A percentile compares a stretch with the other conserved stretches of the same genome.
These are phyloP conservation scores for Lindgomyces ingoldianus DNA, from an alignment of 495 filamentous ascomycete genomes.

Conservation along the genomic window DNA sequence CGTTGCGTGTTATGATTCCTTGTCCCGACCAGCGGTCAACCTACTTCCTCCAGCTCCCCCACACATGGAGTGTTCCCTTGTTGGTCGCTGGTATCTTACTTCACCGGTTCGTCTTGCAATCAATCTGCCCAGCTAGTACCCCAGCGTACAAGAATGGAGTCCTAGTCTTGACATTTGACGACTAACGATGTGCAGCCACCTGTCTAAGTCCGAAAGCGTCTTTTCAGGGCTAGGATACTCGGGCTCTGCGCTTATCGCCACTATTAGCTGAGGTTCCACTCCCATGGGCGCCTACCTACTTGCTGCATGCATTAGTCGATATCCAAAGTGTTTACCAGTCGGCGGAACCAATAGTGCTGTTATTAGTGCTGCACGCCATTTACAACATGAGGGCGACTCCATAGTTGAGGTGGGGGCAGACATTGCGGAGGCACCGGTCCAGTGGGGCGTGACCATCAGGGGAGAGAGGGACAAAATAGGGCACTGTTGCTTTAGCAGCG, in stretches of 20 bases:
- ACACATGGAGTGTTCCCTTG: constrained; percentile 18
- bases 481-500: constrained; percentile 20
- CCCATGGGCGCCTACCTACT: constrained; percentile 1
- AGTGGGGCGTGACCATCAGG: constrained; percentile 21
- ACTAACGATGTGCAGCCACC: background rate
- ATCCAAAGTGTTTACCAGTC: constrained; percentile 8
- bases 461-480: constrained; percentile 1
- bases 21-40: constrained; percentile 14
- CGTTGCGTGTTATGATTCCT: constrained; percentile 15
- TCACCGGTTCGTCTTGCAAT: constrained; percentile 30
- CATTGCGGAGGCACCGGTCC: background rate
- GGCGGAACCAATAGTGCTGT: constrained; percentile 27
- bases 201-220: background rate
- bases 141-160: constrained; percentile 2
- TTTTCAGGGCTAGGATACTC: constrained; percentile 14
- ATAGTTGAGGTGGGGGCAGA: background rate
- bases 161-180: background rate
- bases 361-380: constrained; percentile 23
- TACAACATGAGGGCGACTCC: background rate
- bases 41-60: constrained; percentile 31
- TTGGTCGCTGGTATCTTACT: constrained; percentile 6
- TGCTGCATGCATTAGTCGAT: background rate
- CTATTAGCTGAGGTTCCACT: constrained; percentile 4
- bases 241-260: constrained; percentile 1
- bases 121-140: constrained; percentile 24